Evolutionary conservation across 345 rosid genomes (phyloP).

Genomic region (Physaria fendleri): DNA sequence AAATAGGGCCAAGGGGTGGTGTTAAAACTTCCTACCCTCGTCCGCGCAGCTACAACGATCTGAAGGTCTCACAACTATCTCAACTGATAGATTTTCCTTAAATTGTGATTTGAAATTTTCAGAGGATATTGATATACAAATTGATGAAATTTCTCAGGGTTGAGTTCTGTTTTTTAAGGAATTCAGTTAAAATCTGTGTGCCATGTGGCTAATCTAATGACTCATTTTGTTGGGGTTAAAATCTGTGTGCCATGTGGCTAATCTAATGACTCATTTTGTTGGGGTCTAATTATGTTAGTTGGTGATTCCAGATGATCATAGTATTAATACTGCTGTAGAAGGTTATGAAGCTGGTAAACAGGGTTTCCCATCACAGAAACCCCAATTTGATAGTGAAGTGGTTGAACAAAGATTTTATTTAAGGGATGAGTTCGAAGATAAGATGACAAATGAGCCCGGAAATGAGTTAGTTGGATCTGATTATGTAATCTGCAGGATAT

Average conservation of each 20-base stretch:
- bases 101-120: neutral
- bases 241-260: neutral
- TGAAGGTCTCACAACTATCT: conserved; percentile 36
- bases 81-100: neutral
- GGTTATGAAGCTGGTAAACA: conserved; percentile 28
- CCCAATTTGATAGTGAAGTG: conserved; percentile 24
- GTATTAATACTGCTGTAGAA: conserved; percentile 26
- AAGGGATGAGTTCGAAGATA: conserved; percentile 26
- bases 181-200: neutral
- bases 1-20: conserved; percentile 66
- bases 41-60: conserved; percentile 62
- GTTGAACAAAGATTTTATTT: conserved; percentile 30
- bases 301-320: conserved; percentile 26
- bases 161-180: neutral
- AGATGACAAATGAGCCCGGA: conserved; percentile 14
- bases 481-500: conserved; percentile 67
- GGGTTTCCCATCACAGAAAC: conserved; percentile 27
- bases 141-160: neutral
- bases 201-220: neutral
- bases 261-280: neutral
- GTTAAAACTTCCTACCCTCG: conserved; percentile 43
- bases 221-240: neutral
- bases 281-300: neutral
- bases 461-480: conserved; percentile 36
- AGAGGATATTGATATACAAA: neutral